Conservation (phyloP, 2,329 filamentous ascomycete species). For the Colletotrichum gloeosporioides region DNA sequence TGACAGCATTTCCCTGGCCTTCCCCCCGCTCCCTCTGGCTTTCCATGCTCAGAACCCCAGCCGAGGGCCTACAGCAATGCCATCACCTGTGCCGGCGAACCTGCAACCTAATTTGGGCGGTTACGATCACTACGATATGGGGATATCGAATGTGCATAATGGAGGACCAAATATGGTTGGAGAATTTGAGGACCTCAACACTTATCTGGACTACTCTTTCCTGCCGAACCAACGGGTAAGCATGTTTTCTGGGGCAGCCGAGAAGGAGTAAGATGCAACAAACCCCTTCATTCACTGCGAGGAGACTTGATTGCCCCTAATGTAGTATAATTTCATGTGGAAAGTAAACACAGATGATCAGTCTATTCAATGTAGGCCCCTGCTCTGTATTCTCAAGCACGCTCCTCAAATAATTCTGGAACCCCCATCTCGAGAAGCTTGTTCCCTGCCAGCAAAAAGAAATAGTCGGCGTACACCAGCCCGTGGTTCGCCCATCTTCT, state of each 20-base stretch:
- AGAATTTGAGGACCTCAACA: conserved; percentile 24
- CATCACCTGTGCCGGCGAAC: not conserved
- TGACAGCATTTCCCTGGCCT: conserved; percentile 33
- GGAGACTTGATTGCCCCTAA: not conserved
- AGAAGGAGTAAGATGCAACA: not conserved
- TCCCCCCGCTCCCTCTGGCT: conserved; percentile 34
- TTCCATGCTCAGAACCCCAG: conserved; percentile 29
- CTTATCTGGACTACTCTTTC: conserved; percentile 29
- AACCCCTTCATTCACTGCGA: not conserved
- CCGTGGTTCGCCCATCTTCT: conserved; percentile 50
- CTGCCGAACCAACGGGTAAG: conserved; percentile 28
- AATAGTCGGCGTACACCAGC: conserved; percentile 56
- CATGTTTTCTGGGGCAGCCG: conserved; percentile 24
- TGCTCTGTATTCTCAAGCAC: not conserved
- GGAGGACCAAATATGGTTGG: not conserved
- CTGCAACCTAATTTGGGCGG: not conserved
- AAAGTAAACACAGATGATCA: not conserved
- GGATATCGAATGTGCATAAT: not conserved
- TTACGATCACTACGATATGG: not conserved
- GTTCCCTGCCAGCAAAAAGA: conserved; percentile 50
- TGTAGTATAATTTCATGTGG: not conserved
- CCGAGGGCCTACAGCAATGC: conserved; percentile 12
- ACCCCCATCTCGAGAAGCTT: conserved; percentile 39
- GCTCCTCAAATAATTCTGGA: not conserved
- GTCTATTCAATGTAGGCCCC: no score